Evolutionary conservation across 2,329 filamentous ascomycete genomes (phyloP).

Genomic region (Colletotrichum musicola): DNA sequence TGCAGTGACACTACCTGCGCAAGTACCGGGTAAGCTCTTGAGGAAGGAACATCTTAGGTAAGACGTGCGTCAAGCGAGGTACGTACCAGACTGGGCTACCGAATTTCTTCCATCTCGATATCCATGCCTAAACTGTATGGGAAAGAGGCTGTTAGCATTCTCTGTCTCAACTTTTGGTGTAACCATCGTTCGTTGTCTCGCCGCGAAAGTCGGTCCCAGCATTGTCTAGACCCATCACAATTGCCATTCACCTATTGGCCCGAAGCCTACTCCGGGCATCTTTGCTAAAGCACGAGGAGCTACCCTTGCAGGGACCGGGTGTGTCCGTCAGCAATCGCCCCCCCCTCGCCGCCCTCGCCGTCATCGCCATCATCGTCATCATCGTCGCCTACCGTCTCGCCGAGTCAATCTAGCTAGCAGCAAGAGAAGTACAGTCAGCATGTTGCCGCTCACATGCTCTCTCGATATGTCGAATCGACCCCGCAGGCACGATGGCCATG

Average conservation of each 20-base stretch:
- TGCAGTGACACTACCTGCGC: too few species aligned
- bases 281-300: background rate
- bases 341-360: background rate
- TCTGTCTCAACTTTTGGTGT: slow-evolving; percentile 25
- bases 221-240: slow-evolving; percentile 4
- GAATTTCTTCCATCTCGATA: background rate
- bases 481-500: background rate
- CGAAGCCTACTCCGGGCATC: slow-evolving; percentile 12
- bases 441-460: background rate
- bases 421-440: slow-evolving; percentile 8
- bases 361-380: background rate
- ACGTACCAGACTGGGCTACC: background rate
- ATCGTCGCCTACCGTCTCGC: background rate
- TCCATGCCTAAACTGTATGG: background rate
- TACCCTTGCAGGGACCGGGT: too few species aligned
- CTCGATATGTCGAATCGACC: background rate
- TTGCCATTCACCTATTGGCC: background rate
- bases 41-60: too few species aligned
- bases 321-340: too few species aligned
- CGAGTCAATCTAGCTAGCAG: background rate
- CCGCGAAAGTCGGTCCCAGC: slow-evolving; percentile 16
- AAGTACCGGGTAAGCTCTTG: too few species aligned
- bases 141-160: slow-evolving; percentile 19
- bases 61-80: too few species aligned
- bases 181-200: slow-evolving; percentile 28